Base-by-base conservation (phyloP, 139 green algal species). In the Haematococcus sp. region DNA sequence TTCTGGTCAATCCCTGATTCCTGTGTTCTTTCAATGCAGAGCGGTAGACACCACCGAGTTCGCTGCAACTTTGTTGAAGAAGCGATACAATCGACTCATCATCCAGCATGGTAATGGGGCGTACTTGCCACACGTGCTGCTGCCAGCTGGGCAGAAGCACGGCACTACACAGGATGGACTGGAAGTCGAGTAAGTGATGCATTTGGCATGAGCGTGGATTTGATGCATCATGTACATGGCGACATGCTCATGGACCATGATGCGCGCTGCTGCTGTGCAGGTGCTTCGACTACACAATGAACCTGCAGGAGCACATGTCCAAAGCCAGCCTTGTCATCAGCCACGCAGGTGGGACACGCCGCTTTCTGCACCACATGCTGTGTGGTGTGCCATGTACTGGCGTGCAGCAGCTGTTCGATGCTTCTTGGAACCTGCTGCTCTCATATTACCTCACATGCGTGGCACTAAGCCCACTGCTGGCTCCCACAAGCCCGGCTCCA, bases 301-400 rank as follows among this genome's bases (percentile, higher is more conserved):
- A 81, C 9, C 68, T 96, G 27, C 76, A 74, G 0, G 35, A 60
- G 0, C 68, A 84, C 77, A 83, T 96, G 49, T n/a, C 67, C 2
- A 59, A 52, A 13, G 88, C 90, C 17, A 82, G 68, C 25, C 85
- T 97, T 27, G 83, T 97, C 27, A 91, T 97, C 71, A 93, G 85
- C 64, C 91, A 96, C 78, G 91, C 91, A 63, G 84, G 84, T 84
- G 54, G 4, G n/a, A 49, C 7, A 49, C 40, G 11, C 40, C 11
- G 7, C 7, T 7, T 49, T 7, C 40, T 7, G 40, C 40, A 7
- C 7, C 40, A 49, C 7, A 19, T 7, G 7, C 7, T 11, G 40
- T 49, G 40, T 49, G 11, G 7, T 7, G 7, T 19, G 11, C 40
- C 11, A 49, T 49, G 40, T 49, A 49, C n/a, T n/a, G n/a, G n/a